Evolutionary conservation across 2,329 filamentous ascomycete genomes (phyloP), one percentile per base, ranked within the genome.

Genomic region (Sclerotinia glacialis): DNA sequence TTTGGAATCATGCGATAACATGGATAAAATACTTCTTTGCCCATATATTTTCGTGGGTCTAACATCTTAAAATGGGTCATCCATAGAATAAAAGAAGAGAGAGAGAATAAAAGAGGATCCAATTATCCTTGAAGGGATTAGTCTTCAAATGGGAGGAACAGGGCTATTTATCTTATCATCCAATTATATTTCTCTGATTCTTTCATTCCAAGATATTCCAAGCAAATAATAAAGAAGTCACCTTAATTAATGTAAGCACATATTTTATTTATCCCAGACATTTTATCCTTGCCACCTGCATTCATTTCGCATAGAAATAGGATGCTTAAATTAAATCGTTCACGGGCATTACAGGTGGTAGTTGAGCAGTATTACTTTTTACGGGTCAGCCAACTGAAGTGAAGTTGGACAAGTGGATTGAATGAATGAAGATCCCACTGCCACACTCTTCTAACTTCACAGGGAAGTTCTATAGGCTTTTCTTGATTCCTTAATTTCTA

Each of bases 11-110:
- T 63, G 60, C 60, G 60, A 54, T 61, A 40, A 42, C 34, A 62
- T 40, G n/a, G 44, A 26, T 37, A 11, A 44, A n/a, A 21, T 40
- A 42, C 55, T 44, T 21, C 12, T 50, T 50, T 46, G 46, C 21
- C 46, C 60, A 63, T 42, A n/a, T 37, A 34, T 50, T 16, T 37
- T 50, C 16, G 34, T 62, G 44, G 46, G 44, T 62, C 44, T 31
- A 37, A 31, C 46, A 62, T 62, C 31, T 42, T 62, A 59, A 59
- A 40, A 63, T 44, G 34, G 55, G 40, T 31, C n/a, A 26, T 31
- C 26, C 40, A 59, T 59, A 26, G 60, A 63, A 63, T 52, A 11
- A 63, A 63, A 63, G 60, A 63, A 63, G 60, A 23, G 60, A 54
- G 40, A 23, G 60, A 54, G 26, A 53, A 63, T 16, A 18, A 47